Base-by-base conservation (phyloP, 106 monocot species). In the Ottelia alismoides region DNA sequence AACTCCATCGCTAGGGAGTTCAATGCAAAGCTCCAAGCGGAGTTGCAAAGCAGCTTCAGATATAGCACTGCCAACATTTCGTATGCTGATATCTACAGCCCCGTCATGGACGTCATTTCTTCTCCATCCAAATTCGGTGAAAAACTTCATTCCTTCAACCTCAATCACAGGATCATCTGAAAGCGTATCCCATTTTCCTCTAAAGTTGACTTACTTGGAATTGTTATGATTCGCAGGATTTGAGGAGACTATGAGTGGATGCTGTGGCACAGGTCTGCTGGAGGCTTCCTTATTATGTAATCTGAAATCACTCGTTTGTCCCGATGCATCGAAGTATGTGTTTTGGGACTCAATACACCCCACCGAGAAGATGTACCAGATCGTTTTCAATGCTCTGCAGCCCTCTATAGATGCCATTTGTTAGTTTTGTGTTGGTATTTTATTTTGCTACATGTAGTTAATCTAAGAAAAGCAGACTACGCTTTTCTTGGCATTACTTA, bases 291-390 rank as follows among this genome's bases (percentile, higher is more conserved):
- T 78, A 17, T 40, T 78, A n/a, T 84, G 84, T 62, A 84, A 84
- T 26, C 58, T 49, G 10, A 57, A 72, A 4, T 72, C 72, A 11
- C 14, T 69, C 6, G 64, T 74, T 3, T 84, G 84, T 54, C 23
- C 21, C 16, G 75, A 84, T 22, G 75, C 84, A 10, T 78, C 84
- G 1, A 62, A 78, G 31, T 84, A 72, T 9, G 69, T 84, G 10
- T 84, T 84, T 40, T 84, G 74, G 72, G 84, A 84, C 49, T 72
- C 84, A 4, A 68, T 84, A 22, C 84, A 84, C 51, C 78, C 78
- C 16, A 78, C 78, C 0, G 72, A 84, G 72, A 78, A 70, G 72
- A 21, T 61, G 0, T 78, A 83, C 48, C 19, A 25, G 47, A 47
- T 61, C 44, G 22, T 68, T 1, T 83, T 78, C 63, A 31, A 65